Base-by-base conservation (phyloP, 2,329 filamentous ascomycete genomes). In the Claviceps arundinis region DNA sequence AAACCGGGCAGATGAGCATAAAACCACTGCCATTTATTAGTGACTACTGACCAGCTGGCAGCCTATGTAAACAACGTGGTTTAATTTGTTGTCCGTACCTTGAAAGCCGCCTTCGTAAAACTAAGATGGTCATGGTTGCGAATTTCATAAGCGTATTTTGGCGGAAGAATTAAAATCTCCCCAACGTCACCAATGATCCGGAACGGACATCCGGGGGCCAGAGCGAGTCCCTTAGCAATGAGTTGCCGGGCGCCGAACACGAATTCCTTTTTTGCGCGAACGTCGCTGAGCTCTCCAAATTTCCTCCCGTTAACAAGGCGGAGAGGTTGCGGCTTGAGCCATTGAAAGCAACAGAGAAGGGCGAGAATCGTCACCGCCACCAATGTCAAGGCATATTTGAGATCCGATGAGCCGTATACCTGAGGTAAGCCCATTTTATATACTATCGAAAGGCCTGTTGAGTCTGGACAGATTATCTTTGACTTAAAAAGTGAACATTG, bases 101-200 rank as follows among this genome's bases (percentile, higher is more conserved):
- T 47, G 9, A 47, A 51, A 6, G 44, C 47, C 4, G 44, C 37
- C 17, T 37, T 50, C 17, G 37, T 38, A 14, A 53, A 49, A 37
- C 38, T 43, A 5, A 50, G 51, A 14, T 50, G 43, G 26, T 48
- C 30, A 37, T 44, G 17, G 14, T 50, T 53, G 30, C 42, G 47
- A n/a, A 50, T 51, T 7, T 51, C 50, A 19, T 51, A 44, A 11
- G 50, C 50, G 14, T 40, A 50, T 19, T 50, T 37, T 19, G 47
- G 30, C 14, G 51, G 51, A 5, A 53, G 41, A 5, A 53, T 46
- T 1, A 46, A 37, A 13, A 50, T 11, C 22, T 53, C 51, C 8
- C 51, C 47, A 17, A 50, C 22, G 6, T 53, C 51, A n/a, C 40
- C 38, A 2, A 48, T 22, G 11, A 53, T 19, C 2, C 47, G 41